phyloP scores from a whole-genome alignment of 2,329 filamentous ascomycete genomes.

The Chaetomium sp. region DNA sequence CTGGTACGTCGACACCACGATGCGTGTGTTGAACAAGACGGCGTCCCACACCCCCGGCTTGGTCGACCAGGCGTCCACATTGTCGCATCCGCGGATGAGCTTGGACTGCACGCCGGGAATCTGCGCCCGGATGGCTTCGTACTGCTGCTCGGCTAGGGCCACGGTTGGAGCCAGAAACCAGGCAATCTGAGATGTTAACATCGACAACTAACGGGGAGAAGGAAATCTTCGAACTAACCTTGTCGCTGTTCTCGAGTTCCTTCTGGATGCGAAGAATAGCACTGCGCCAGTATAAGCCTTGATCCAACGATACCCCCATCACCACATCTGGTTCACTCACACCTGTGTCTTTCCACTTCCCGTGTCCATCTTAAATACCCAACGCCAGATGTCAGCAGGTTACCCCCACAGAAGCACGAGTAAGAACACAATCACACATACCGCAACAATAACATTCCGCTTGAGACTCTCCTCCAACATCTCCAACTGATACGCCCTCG shows the following conservation, averaged over 20 bases:
- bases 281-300: constrained; percentile 33
- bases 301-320: not conserved
- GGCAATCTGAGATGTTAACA: constrained; percentile 40
- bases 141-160: constrained; percentile 60
- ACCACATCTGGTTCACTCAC: constrained; percentile 39
- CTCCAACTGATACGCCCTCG: constrained; percentile 64
- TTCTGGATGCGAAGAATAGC: constrained; percentile 61
- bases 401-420: too few relatives aligned
- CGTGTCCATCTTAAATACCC: constrained; percentile 61
- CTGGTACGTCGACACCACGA: constrained; percentile 75
- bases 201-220: not conserved
- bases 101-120: constrained; percentile 54
- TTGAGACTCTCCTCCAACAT: constrained; percentile 66
- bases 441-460: constrained; percentile 65
- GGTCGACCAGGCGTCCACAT: constrained; percentile 66
- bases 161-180: constrained; percentile 73
- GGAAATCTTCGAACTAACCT: constrained; percentile 37
- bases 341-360: constrained; percentile 74
- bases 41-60: constrained; percentile 57
- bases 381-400: constrained; percentile 6
- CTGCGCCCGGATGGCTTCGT: constrained; percentile 51
- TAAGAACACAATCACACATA: too few relatives aligned
- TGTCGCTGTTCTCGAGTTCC: constrained; percentile 53
- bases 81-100: constrained; percentile 60
- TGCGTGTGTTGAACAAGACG: constrained; percentile 54